These are phyloP conservation scores for Pachysandra terminalis DNA, from an alignment of 164 flowering plant genomes.

Conservation along the genomic window DNA sequence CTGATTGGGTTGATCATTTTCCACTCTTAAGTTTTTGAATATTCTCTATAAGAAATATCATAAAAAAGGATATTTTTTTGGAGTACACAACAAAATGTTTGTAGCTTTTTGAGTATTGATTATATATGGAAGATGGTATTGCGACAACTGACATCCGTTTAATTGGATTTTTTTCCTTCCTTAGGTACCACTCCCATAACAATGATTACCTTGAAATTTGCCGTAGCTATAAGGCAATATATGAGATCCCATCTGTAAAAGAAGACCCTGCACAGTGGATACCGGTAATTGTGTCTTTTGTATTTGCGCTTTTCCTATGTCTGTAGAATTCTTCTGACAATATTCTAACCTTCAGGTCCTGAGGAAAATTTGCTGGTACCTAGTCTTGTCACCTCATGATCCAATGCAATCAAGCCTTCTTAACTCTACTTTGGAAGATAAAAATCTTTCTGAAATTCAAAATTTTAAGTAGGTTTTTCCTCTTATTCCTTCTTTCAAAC, in stretches of 20 bases:
- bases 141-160: neutral
- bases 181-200: slow-evolving; percentile 72
- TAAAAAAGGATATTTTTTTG: too few species aligned
- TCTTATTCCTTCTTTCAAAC: neutral
- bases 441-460: slow-evolving; percentile 83
- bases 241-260: slow-evolving; percentile 83
- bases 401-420: slow-evolving; percentile 98
- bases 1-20: too few species aligned
- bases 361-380: slow-evolving; percentile 94
- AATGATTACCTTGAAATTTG: slow-evolving; percentile 93
- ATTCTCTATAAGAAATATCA: too few species aligned
- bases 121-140: neutral
- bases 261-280: slow-evolving; percentile 73
- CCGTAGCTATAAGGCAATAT: slow-evolving; percentile 88
- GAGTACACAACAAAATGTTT: too few species aligned
- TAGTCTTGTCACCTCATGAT: slow-evolving; percentile 84
- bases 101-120: neutral
- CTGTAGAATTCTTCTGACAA: slow-evolving; percentile 1
- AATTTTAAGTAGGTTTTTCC: slow-evolving; percentile 53
- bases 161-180: neutral
- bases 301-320: slow-evolving; percentile 1
- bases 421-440: slow-evolving; percentile 86
- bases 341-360: slow-evolving; percentile 37
- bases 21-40: too few species aligned
- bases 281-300: slow-evolving; percentile 46